phyloP scores from a whole-genome alignment of 345 rosid species.

The Leavenworthia alabamica region DNA sequence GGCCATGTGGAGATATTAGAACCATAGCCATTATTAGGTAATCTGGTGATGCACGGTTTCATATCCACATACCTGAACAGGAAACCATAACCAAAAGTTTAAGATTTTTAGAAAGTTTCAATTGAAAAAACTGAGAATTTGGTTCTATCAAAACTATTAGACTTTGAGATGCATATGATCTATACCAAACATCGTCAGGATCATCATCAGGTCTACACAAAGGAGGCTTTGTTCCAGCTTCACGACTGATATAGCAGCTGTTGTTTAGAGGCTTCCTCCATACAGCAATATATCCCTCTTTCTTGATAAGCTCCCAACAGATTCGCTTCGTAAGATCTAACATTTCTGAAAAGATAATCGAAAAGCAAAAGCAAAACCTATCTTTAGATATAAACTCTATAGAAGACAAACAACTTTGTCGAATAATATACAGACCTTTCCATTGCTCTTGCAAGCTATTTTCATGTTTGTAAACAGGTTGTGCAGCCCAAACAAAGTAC shows the following conservation, averaged over 20 bases:
- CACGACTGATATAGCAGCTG: constrained; percentile 46
- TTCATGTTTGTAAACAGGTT: constrained; percentile 50
- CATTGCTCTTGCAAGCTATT: constrained; percentile 43
- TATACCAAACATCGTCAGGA: constrained; percentile 58
- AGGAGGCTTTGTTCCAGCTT: constrained; percentile 40
- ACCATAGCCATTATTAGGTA: constrained; percentile 53
- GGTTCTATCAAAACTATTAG: neutral
- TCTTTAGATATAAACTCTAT: neutral
- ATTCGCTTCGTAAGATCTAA: constrained; percentile 41
- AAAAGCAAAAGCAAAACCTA: neutral
- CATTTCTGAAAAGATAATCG: constrained; percentile 44
- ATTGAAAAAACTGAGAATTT: neutral
- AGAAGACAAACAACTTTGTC: neutral
- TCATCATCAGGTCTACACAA: constrained; percentile 44
- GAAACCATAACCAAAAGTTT: constrained; percentile 12
- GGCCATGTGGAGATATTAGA: constrained; percentile 59
- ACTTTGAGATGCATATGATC: neutral
- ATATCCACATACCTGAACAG: constrained; percentile 47
- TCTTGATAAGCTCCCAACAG: constrained; percentile 59
- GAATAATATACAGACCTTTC: constrained; percentile 36
- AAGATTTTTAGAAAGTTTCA: neutral
- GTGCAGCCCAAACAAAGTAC: constrained; percentile 60
- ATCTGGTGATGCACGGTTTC: constrained; percentile 43
- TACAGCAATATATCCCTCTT: constrained; percentile 51
- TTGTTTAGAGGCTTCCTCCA: constrained; percentile 62